Conservation (phyloP, 2,329 filamentous ascomycete species). For the Fusarium tanahbumbuense region DNA sequence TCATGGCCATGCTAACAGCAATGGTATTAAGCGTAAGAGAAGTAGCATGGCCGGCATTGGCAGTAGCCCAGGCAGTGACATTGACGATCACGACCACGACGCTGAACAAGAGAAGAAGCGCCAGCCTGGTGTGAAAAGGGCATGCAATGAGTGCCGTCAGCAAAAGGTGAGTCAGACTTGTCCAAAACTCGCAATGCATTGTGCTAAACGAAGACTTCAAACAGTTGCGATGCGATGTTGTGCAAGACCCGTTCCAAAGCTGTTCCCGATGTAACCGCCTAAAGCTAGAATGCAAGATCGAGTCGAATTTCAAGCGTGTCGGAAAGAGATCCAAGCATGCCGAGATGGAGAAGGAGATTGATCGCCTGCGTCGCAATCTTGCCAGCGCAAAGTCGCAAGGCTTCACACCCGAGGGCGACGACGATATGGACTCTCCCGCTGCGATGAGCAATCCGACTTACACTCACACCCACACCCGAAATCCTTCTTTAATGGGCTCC, state of each 20-base stretch:
- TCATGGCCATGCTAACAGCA: slow-evolving; percentile 57
- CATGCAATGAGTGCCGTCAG: slow-evolving; percentile 86
- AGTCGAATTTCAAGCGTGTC: slow-evolving; percentile 87
- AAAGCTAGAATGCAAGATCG: slow-evolving; percentile 85
- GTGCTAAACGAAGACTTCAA: slow-evolving; percentile 21
- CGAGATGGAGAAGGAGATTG: slow-evolving; percentile 88
- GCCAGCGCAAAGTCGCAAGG: slow-evolving; percentile 70
- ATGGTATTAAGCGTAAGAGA: slow-evolving; percentile 66
- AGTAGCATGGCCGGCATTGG: slow-evolving; percentile 65
- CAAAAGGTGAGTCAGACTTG: slow-evolving; percentile 74
- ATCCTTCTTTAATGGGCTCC: slow-evolving; percentile 73
- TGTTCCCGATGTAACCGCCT: slow-evolving; percentile 83
- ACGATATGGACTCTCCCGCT: slow-evolving; percentile 69
- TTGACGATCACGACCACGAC: slow-evolving; percentile 64
- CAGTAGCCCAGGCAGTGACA: slow-evolving; percentile 68
- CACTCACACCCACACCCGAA: slow-evolving; percentile 70
- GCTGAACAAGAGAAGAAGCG: slow-evolving; percentile 72
- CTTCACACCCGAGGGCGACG: slow-evolving; percentile 66
- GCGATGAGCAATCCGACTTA: slow-evolving; percentile 64
- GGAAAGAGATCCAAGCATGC: slow-evolving; percentile 86
- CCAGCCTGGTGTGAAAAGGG: slow-evolving; percentile 78
- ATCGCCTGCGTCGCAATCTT: slow-evolving; percentile 71
- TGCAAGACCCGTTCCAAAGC: slow-evolving; percentile 81
- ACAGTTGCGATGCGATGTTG: slow-evolving; percentile 84
- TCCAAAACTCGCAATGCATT: neutral